These are phyloP conservation scores for Bacterosira constricta DNA, from an alignment of 108 stramenopile genomes.

Conservation along the genomic window DNA sequence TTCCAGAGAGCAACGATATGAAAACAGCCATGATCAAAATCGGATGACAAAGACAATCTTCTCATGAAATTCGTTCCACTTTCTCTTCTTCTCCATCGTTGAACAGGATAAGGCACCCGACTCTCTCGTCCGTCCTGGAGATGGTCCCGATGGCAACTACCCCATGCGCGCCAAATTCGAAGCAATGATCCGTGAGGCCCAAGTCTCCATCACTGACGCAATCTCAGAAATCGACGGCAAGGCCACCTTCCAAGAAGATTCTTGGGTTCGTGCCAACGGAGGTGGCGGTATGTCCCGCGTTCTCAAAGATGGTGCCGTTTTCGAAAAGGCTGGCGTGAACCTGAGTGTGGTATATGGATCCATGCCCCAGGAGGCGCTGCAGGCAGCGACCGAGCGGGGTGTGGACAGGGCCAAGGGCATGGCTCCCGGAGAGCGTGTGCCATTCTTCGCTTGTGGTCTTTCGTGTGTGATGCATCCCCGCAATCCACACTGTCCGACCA, in stretches of 20 bases:
- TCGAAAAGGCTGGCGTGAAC: slow-evolving; percentile 99
- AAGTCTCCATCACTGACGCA: slow-evolving; percentile 88
- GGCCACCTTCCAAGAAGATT: slow-evolving; percentile 91
- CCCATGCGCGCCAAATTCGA: slow-evolving; percentile 95
- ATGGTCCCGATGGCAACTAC: slow-evolving; percentile 93
- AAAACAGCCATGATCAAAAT: too few relatives aligned
- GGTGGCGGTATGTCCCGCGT: slow-evolving; percentile 98
- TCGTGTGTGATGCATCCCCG: slow-evolving; percentile 97
- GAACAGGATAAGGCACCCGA: slow-evolving; percentile 47
- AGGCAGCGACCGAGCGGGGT: slow-evolving; percentile 95
- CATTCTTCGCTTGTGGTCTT: slow-evolving; percentile 98
- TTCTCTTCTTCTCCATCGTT: too few relatives aligned
- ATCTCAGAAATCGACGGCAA: slow-evolving; percentile 93
- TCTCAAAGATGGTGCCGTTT: slow-evolving; percentile 92
- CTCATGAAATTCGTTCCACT: too few relatives aligned
- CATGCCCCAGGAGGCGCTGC: slow-evolving; percentile 93
- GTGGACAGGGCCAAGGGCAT: slow-evolving; percentile 92
- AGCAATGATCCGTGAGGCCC: slow-evolving; percentile 89
- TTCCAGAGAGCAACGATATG: too few relatives aligned
- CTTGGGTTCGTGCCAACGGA: slow-evolving; percentile 93
- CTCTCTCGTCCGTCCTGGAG: slow-evolving; percentile 83
- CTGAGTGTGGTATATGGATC: slow-evolving; percentile 96
- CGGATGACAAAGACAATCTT: too few relatives aligned
- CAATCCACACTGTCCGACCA: slow-evolving; percentile 96
- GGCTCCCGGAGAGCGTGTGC: slow-evolving; percentile 89